Percentiles rank a stretch among this genome's conserved stretches.
These are phyloP conservation scores for Obelidium mucronatum DNA, from an alignment of 192 early-diverging fungal genomes.

Conservation along the genomic window DNA sequence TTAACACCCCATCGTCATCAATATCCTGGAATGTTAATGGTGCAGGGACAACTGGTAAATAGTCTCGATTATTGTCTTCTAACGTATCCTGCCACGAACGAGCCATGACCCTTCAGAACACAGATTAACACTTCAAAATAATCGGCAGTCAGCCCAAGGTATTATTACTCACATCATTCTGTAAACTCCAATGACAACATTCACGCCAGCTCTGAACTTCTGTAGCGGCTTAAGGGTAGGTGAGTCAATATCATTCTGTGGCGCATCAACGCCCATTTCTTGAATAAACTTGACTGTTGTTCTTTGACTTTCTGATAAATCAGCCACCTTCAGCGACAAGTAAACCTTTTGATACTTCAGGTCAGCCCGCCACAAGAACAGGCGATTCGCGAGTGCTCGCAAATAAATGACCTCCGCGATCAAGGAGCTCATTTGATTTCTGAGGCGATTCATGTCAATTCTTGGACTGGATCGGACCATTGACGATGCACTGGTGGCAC, in stretches of 20 bases:
- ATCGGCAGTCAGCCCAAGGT: background rate
- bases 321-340: slow-evolving; percentile 48
- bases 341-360: slow-evolving; percentile 57
- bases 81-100: slow-evolving; percentile 37
- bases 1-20: slow-evolving; percentile 27
- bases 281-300: slow-evolving; percentile 34
- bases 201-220: slow-evolving; percentile 33
- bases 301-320: slow-evolving; percentile 44
- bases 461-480: background rate
- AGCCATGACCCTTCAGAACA: slow-evolving; percentile 32
- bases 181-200: slow-evolving; percentile 40
- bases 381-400: slow-evolving; percentile 45
- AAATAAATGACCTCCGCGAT: slow-evolving; percentile 48
- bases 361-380: slow-evolving; percentile 51
- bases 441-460: slow-evolving; percentile 14
- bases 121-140: background rate
- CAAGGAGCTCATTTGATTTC: slow-evolving; percentile 39
- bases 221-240: slow-evolving; percentile 1
- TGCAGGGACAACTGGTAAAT: background rate
- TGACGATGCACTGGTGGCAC: background rate
- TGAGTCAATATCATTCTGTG: slow-evolving; percentile 15
- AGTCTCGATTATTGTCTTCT: slow-evolving; percentile 32
- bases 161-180: slow-evolving; percentile 38
- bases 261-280: slow-evolving; percentile 37
- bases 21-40: background rate